Percentiles rank a stretch among this genome's conserved stretches.
phyloP scores from a whole-genome alignment of 1,284 basidiomycete genomes.

The Austroboletus olivaceoglutinosus region DNA sequence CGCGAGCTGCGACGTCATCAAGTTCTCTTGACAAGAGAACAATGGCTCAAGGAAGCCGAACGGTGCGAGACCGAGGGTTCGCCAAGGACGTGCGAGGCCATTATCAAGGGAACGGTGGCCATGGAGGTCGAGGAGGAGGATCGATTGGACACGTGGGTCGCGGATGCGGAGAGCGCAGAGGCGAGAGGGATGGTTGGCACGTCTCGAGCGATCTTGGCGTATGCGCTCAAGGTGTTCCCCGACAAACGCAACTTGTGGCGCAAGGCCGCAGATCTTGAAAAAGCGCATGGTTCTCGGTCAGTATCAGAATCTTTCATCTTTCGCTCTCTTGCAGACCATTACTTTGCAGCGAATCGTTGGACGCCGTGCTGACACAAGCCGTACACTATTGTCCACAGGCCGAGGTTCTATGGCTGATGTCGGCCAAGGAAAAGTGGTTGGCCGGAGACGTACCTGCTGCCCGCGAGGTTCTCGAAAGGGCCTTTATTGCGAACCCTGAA shows the following conservation, averaged over 20 bases:
- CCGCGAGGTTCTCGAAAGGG: slow-evolving; percentile 81
- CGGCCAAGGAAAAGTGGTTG: slow-evolving; percentile 93
- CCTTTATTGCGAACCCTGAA: slow-evolving; percentile 94
- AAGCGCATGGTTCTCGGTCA: slow-evolving; percentile 78
- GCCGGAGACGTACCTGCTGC: slow-evolving; percentile 86
- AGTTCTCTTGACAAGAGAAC: slow-evolving; percentile 87
- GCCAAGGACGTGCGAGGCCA: slow-evolving; percentile 87
- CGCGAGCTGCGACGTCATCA: slow-evolving; percentile 77
- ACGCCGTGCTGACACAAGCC: slow-evolving; percentile 78
- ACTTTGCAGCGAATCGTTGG: slow-evolving; percentile 66
- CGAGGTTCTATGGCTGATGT: slow-evolving; percentile 96
- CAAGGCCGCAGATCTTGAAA: slow-evolving; percentile 89
- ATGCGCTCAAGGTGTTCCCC: slow-evolving; percentile 90
- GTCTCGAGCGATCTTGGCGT: slow-evolving; percentile 85
- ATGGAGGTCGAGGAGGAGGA: slow-evolving; percentile 97
- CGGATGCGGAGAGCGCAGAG: slow-evolving; percentile 85
- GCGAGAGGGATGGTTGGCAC: slow-evolving; percentile 76
- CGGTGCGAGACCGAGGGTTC: slow-evolving; percentile 86
- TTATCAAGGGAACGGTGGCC: slow-evolving; percentile 92
- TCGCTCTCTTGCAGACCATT: neutral
- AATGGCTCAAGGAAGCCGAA: slow-evolving; percentile 96
- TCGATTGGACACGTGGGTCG: slow-evolving; percentile 83
- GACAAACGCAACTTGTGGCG: slow-evolving; percentile 84
- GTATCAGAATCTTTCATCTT: slow-evolving; percentile 16
- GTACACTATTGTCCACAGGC: slow-evolving; percentile 91